Evolutionary conservation across 352 stramenopile genomes (phyloP), one percentile per base, ranked within the genome.

Genomic region (Pythium folliculosum): DNA sequence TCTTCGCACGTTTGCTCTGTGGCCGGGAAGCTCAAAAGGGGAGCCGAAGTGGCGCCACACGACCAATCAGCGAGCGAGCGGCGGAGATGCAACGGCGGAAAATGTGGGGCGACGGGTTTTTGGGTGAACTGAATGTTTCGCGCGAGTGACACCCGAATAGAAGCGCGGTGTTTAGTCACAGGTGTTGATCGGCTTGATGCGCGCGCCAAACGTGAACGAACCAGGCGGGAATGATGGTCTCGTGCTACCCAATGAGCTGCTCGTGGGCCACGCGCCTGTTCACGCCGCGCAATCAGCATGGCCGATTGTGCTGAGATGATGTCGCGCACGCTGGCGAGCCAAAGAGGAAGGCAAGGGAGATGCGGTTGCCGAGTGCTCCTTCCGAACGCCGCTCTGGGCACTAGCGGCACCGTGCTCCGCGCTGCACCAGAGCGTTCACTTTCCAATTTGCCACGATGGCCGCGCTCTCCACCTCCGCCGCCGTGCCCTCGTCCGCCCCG

Each of bases 31-130:
- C 5, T 5, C 27, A 32, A 5, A 5, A 32, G 27, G 40, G 40
- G 25, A 49, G 22, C 9, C 43, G 17, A 55, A 23, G 27, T 48
- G 45, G 25, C 19, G 21, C 27, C 44, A 0, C 45, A n/a, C 23
- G 13, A 43, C 63, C 63, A 69, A 69, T 69, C 63, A 69, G 35
- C 27, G 48, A 47, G 54, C 53, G 19, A 43, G 25, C 16, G 50
- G 52, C 38, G 32, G 57, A 48, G 57, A 47, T 70, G 56, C 64
- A 70, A 62, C 64, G 64, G 56, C 64, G 64, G 64, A 70, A 70
- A 57, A 51, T n/a, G 40, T 47, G 40, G 40, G 27, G 40, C 35
- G 25, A 38, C n/a, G 45, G 57, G 43, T 47, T 53, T 63, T 63
- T 55, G 25, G 17, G 35, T 38, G 17, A 5, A 10, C 22, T 25